A percentile compares a stretch with the other conserved stretches of the same genome.
Evolutionary conservation across 371 early-diverging fungal species (phyloP).

Genomic region (Syncephalastrum contaminatum): DNA sequence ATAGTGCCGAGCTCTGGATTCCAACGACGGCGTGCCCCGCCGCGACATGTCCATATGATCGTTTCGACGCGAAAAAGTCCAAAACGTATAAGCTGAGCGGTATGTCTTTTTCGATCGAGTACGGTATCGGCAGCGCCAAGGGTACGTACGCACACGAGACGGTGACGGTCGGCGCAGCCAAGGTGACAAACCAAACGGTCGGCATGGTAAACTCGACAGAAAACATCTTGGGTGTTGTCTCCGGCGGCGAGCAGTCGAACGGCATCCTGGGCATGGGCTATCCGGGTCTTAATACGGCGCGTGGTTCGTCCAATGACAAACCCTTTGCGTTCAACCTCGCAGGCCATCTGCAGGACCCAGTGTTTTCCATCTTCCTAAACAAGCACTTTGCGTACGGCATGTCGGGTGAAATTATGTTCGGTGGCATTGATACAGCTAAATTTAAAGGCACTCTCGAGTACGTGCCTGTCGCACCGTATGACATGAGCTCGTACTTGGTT

Average conservation of each 20-base stretch:
- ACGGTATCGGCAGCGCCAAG: slow-evolving; percentile 44
- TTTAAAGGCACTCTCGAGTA: slow-evolving; percentile 19
- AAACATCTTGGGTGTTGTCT: slow-evolving; percentile 19
- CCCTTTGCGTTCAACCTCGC: slow-evolving; percentile 25
- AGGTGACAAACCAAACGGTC: slow-evolving; percentile 26
- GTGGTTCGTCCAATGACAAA: slow-evolving; percentile 14
- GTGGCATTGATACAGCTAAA: slow-evolving; percentile 20
- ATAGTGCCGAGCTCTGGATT: slow-evolving; percentile 45
- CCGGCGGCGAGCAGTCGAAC: slow-evolving; percentile 16
- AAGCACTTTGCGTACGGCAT: slow-evolving; percentile 9
- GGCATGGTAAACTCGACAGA: slow-evolving; percentile 20
- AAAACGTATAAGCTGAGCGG: slow-evolving; percentile 25
- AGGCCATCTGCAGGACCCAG: slow-evolving; percentile 17
- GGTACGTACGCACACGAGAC: slow-evolving; percentile 36
- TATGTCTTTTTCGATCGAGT: slow-evolving; percentile 29
- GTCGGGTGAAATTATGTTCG: slow-evolving; percentile 29
- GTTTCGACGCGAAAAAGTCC: slow-evolving; percentile 34
- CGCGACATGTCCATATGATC: slow-evolving; percentile 27
- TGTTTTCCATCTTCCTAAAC: slow-evolving; percentile 29
- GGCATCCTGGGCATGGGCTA: slow-evolving; percentile 35
- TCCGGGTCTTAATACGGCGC: slow-evolving; percentile 17
- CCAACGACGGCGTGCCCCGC: slow-evolving; percentile 34
- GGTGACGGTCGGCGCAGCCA: slow-evolving; percentile 17
- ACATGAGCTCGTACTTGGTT: slow-evolving; percentile 12
- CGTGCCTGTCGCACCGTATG: slow-evolving; percentile 27